Evolutionary conservation across 768 basidiomycete species (phyloP).

Genomic region (Paxillus ammoniavirescens): DNA sequence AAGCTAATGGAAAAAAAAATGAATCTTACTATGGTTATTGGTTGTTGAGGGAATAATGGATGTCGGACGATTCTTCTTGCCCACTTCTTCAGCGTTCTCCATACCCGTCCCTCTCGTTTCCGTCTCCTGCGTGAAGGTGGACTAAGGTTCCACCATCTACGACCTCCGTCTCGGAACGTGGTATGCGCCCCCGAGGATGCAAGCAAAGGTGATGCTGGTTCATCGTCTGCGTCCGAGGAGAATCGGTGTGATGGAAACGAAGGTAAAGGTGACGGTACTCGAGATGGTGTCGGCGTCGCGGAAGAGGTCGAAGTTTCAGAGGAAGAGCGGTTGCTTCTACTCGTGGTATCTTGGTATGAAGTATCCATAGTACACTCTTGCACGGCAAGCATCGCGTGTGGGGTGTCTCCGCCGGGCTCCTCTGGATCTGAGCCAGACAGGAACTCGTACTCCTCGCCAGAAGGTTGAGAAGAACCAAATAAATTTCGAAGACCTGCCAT

Average conservation of each 20-base stretch:
- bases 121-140: slow-evolving; percentile 48
- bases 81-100: slow-evolving; percentile 54
- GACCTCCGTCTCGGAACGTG: slow-evolving; percentile 45
- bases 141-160: slow-evolving; percentile 55
- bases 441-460: slow-evolving; percentile 43
- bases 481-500: slow-evolving; percentile 19
- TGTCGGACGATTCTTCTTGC: slow-evolving; percentile 59
- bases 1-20: not conserved
- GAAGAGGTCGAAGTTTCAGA: slow-evolving; percentile 29
- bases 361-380: slow-evolving; percentile 7
- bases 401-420: slow-evolving; percentile 28
- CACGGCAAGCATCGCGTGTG: slow-evolving; percentile 2
- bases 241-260: slow-evolving; percentile 48
- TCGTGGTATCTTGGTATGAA: slow-evolving; percentile 27
- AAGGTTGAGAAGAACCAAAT: slow-evolving; percentile 12
- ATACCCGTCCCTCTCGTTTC: slow-evolving; percentile 44
- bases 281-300: slow-evolving; percentile 60
- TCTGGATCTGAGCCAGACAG: slow-evolving; percentile 45
- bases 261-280: slow-evolving; percentile 59
- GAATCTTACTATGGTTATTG: slow-evolving; percentile 71
- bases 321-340: slow-evolving; percentile 17
- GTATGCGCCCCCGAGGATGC: slow-evolving; percentile 24
- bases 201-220: slow-evolving; percentile 49
- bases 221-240: slow-evolving; percentile 63
- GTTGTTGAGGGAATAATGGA: slow-evolving; percentile 77